Evolutionary conservation across 306 rosid genomes (phyloP), one percentile per base, ranked within the genome.

Genomic region (Morella rubra): DNA sequence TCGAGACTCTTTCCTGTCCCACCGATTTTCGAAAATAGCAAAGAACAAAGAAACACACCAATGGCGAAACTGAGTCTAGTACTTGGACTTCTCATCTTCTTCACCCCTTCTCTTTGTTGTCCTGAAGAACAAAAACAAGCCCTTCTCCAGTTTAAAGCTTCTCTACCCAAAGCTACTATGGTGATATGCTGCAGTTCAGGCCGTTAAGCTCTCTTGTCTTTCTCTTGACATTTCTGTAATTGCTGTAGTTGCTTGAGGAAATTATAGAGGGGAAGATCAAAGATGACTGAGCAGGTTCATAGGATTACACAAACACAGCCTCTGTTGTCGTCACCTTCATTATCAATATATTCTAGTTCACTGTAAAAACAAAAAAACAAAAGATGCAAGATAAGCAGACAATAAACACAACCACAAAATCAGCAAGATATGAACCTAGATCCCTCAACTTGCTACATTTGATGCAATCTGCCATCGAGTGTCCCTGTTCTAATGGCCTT

Each of bases 221-320:
- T 22, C 73, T 55, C 40, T 69, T 16, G 65, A 55, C 68, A 41
- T 45, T 52, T 22, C 50, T 45, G 71, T 24, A 14, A 42, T 71
- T 71, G 69, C 49, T 37, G 74, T 50, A 11, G 69, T 71, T 71
- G 69, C 54, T 37, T 69, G 44, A 11, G 69, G 69, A 79, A 69
- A 58, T 58, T 74, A 78, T 67, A 77, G 69, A 77, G 70, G 2
- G 42, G 79, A 46, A 53, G 72, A 12, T 59, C 27, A 32, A 32
- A 32, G 51, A 9, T 49, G 37, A 68, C 45, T 55, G 69, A 72
- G 64, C 45, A 24, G 12, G 46, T 54, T 87, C 87, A 87, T 42
- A 83, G 77, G 83, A 87, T 87, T 27, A 81, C 76, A 67, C 91
- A 87, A 47, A 74, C 64, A 74, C 91, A 87, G 76, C 83, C 50